phyloP scores from a whole-genome alignment of 768 basidiomycete genomes.

The Sarcodon aspratus region DNA sequence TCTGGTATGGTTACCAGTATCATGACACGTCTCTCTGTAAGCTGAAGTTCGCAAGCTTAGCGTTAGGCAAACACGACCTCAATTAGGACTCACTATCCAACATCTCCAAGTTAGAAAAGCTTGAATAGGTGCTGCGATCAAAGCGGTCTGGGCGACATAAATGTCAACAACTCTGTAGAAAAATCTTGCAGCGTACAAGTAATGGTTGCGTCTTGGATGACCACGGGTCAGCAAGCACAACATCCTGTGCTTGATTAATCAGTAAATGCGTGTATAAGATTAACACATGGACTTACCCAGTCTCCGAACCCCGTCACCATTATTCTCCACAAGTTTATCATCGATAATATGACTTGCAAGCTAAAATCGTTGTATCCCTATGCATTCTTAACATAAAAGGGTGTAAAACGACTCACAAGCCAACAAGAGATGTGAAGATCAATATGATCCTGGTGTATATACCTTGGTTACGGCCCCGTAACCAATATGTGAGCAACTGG shows the following conservation, averaged over 20 bases:
- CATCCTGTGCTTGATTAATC: not conserved
- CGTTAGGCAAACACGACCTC: not conserved
- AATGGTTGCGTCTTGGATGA: slow-evolving; percentile 8
- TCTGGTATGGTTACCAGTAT: slow-evolving; percentile 5
- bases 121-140: slow-evolving; percentile 16
- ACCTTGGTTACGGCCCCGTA: too few relatives aligned
- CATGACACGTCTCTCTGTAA: slow-evolving; percentile 5
- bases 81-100: slow-evolving; percentile 11
- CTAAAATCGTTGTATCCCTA: not conserved
- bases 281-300: slow-evolving; percentile 8
- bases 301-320: slow-evolving; percentile 14
- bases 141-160: slow-evolving; percentile 6
- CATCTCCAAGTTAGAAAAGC: slow-evolving; percentile 17
- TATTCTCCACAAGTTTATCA: slow-evolving; percentile 11
- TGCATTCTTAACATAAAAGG: too few relatives aligned
- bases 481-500: too few relatives aligned
- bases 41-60: slow-evolving; percentile 1
- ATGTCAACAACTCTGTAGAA: not conserved
- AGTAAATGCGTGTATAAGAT: not conserved
- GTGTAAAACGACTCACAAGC: too few relatives aligned
- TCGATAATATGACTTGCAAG: slow-evolving; percentile 11
- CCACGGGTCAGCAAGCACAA: slow-evolving; percentile 8
- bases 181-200: slow-evolving; percentile 1
- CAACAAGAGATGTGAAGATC: too few relatives aligned
- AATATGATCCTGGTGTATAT: too few relatives aligned